Base-by-base conservation (phyloP, 768 basidiomycete species). In the Boletus pseudopeckii region DNA sequence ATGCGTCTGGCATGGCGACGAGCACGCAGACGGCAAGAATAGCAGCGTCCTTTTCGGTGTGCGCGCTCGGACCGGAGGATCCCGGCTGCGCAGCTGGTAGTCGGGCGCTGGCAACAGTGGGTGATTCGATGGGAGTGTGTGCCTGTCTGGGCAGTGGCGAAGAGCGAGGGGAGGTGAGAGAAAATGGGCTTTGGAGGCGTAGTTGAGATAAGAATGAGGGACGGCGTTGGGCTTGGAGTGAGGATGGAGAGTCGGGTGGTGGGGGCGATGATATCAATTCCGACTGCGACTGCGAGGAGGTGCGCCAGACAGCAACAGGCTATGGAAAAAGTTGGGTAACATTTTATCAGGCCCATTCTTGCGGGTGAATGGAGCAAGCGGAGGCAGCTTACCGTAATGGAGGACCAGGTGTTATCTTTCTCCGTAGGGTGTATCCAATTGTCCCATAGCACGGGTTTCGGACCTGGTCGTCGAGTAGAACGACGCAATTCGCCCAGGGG, bases 1-100 rank as follows among this genome's bases (percentile, higher is more conserved):
- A 50, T 15, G 38, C 30, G 28, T 64, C 54, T 22, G 64, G 64
- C 65, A 66, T 67, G 32, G 62, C 57, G 33, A 66, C 45, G 17
- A 66, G 55, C 3, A 66, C 50, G 30, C 53, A 67, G 4, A 67
- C 47, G 10, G 54, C 14, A 20, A 66, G 24, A 0, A 39, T 53
- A 1, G 47, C 43, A 2, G 50, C 8, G 3, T 55, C 52, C 22
- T 50, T 51, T 45, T 55, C 53, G 15, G 22, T 17, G 8, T 2
- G 24, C 9, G 17, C 0, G n/a, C 13, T 36, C 14, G 45, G 18
- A 18, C 49, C 42, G n/a, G 50, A 17, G 2, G 55, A n/a, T 14
- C 11, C 36, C 20, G 53, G 34, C 10, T 32, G 30, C 30, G 8
- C 15, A 10, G 32, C 7, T 8, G 28, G 34, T 8, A 50, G 44